Evolutionary conservation across 2,329 filamentous ascomycete genomes (phyloP).

Genomic region (Neonectria magnoliae): DNA sequence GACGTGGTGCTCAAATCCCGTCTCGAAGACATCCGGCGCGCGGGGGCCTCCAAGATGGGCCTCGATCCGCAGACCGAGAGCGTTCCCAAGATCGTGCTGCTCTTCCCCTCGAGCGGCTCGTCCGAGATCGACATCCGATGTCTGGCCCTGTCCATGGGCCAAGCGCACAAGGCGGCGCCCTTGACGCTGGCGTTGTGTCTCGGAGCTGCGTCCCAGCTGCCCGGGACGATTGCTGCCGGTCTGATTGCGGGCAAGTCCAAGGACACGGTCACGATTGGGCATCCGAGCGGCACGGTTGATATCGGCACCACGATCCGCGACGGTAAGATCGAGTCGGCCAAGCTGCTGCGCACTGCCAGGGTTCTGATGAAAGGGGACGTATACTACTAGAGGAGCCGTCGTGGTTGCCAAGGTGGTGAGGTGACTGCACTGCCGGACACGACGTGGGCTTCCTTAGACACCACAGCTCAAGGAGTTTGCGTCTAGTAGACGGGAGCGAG

Average conservation of each 20-base stretch:
- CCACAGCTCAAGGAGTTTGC: too few relatives aligned
- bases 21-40: conserved; percentile 65
- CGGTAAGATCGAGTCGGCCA: conserved; percentile 55
- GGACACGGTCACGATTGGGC: conserved; percentile 53
- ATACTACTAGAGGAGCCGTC: conserved; percentile 48
- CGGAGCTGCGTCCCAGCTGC: conserved; percentile 59
- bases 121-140: conserved; percentile 54
- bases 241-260: conserved; percentile 38
- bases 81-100: conserved; percentile 69
- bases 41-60: conserved; percentile 70
- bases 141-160: conserved; percentile 63
- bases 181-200: conserved; percentile 64
- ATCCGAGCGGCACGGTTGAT: conserved; percentile 58
- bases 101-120: conserved; percentile 50
- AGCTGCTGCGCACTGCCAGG: conserved; percentile 58
- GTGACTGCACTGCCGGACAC: neutral
- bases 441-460: neutral
- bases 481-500: too few relatives aligned
- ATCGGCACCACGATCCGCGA: conserved; percentile 54
- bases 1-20: conserved; percentile 53
- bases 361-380: conserved; percentile 61
- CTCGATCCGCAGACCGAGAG: conserved; percentile 58
- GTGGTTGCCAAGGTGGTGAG: neutral
- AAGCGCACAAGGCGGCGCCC: conserved; percentile 66
- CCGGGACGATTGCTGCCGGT: conserved; percentile 54